Evolutionary conservation across 1,284 basidiomycete genomes (phyloP), one percentile per base, ranked within the genome.

Genomic region (Rhodotorula sp.): DNA sequence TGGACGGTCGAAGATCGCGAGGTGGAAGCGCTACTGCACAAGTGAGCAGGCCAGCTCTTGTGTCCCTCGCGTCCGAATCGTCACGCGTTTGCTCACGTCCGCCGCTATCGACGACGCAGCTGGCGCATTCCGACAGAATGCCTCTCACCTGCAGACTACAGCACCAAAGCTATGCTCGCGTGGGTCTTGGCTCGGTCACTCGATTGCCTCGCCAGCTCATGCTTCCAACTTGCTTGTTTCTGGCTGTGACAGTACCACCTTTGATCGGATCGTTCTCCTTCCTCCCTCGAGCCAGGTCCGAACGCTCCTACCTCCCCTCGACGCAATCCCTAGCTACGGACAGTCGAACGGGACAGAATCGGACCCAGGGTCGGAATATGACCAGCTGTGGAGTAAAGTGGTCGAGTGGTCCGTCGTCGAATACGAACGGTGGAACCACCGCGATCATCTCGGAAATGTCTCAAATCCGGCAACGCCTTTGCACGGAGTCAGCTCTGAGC

Each of bases 1-100:
- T 75, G 64, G 61, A 67, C 51, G 17, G 66, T 73, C 45, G 69
- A 75, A n/a, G 74, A 75, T 53, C 71, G 69, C 46, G 74, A 75
- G 30, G 67, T 71, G 44, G 69, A 67, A 14, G 71, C 71, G 0
- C 17, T 75, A 0, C 67, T 73, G 12, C 74, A 75, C 69, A 75
- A 75, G 73, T 75, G 29, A 17, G 49, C 49, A 15, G 26, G 17
- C 26, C 37, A 2, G 70, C 60, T 15, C 0, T 54, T 44, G 17
- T n/a, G n/a, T 20, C 8, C 30, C 10, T 3, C 18, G 37, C n/a
- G 10, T 20, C 10, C 17, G n/a, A 6, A n/a, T 12, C 18, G 15
- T 20, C 7, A 20, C n/a, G n/a, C n/a, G 29, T 29, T 20, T 4
- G 10, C 45, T 58, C 44, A 54, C 24, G 12, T 24, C n/a, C 18